Percentiles rank a stretch among this genome's conserved stretches.
These are phyloP conservation scores for Lactifluus rugatus DNA, from an alignment of 768 basidiomycete species.

Conservation along the genomic window DNA sequence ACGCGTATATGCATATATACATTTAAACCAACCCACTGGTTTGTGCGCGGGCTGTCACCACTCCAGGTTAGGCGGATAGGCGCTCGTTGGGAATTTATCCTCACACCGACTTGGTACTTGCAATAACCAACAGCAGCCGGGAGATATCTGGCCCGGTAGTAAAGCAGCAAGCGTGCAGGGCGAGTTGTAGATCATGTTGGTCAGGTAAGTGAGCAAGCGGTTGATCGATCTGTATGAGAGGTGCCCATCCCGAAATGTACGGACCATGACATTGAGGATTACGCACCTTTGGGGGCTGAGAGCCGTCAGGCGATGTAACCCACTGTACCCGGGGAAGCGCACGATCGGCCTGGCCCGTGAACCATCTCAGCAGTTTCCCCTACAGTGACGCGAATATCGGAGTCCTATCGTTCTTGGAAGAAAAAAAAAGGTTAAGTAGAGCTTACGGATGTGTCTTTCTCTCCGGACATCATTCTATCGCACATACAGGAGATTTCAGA, in stretches of 20 bases:
- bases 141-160: background rate
- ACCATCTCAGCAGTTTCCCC: constrained; percentile 7
- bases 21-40: background rate
- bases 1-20: background rate
- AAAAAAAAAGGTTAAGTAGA: constrained; percentile 1
- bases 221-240: constrained; percentile 4
- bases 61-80: constrained; percentile 9
- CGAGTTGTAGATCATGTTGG: background rate
- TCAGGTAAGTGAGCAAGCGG: background rate
- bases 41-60: background rate
- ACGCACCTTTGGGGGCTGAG: constrained; percentile 8
- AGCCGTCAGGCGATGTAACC: constrained; percentile 10
- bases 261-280: constrained; percentile 18
- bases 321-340: background rate
- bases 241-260: constrained; percentile 15
- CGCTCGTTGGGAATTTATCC: background rate
- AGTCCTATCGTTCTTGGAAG: constrained; percentile 9
- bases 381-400: constrained; percentile 14
- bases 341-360: constrained; percentile 11
- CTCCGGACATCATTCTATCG: constrained; percentile 15
- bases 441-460: constrained; percentile 17
- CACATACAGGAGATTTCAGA: background rate
- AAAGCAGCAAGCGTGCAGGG: background rate
- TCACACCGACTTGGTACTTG: background rate
- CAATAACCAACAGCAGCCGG: background rate